Base-by-base conservation (phyloP, 305 asterid species). In the Lippia alba region DNA sequence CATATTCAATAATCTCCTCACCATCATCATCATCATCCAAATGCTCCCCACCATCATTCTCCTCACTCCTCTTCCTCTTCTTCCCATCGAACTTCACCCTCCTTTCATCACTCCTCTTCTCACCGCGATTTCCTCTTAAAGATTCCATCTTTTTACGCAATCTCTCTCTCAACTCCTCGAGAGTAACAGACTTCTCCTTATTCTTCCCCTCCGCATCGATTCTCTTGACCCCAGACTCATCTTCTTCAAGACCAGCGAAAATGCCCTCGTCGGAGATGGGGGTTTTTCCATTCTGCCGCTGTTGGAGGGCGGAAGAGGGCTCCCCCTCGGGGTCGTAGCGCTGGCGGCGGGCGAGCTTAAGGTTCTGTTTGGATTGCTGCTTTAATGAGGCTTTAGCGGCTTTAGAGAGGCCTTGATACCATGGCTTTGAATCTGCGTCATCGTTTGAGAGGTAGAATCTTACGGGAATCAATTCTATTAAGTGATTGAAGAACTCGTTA, bases 291-390 rank as follows among this genome's bases (percentile, higher is more conserved):
- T 1, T 50, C 19, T 64, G 76, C 51, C 78, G 90, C 64, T 88
- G 79, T 51, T 81, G 87, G 36, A 75, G 85, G 64, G 92, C 65
- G 58, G 91, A 78, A 4, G 86, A 74, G 8, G 90, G 68, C 30
- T 89, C 83, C 61, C 73, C 78, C 14, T 89, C 94, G 5, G 97
- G 97, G 79, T 93, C 96, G 74, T 83, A 96, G 69, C 98, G 96
- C 14, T 89, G 54, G 60, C 97, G 91, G 62, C 96, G 93, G 19
- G 96, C 84, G 64, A 82, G 76, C 79, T 89, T 91, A 32, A 85
- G 76, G 55, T 94, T 85, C 58, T 80, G 72, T 17, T 64, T 81
- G 2, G 97, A 69, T 53, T 94, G 90, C 3, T 79, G 86, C 80
- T 84, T 94, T 4, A 82, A 15, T 5, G 93, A 88, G 15, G 96